Percentiles rank a stretch among this genome's conserved stretches.
phyloP scores from a whole-genome alignment of 1,284 basidiomycete species.

The Schizophyllum commune region DNA sequence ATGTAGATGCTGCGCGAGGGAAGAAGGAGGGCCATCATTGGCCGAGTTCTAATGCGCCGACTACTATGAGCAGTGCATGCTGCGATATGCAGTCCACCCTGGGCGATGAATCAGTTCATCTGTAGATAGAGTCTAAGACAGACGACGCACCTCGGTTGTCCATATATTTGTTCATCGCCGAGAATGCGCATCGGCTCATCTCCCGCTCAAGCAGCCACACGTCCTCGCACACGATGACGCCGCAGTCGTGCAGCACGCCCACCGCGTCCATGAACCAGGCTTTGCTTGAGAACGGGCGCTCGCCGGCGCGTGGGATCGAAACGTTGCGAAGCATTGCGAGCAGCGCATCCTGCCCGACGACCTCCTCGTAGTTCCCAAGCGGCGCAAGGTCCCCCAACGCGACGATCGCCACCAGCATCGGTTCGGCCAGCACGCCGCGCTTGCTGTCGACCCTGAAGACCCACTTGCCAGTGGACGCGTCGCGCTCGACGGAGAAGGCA shows the following conservation, averaged over 20 bases:
- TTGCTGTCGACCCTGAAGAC: slow-evolving; percentile 27
- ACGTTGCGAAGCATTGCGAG: slow-evolving; percentile 33
- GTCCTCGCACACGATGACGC: slow-evolving; percentile 37
- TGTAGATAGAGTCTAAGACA: neutral
- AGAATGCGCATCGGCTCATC: slow-evolving; percentile 34
- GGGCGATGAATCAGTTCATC: slow-evolving; percentile 1
- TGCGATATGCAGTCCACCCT: slow-evolving; percentile 25
- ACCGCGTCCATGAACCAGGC: slow-evolving; percentile 40
- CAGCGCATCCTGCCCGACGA: slow-evolving; percentile 31
- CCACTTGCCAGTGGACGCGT: slow-evolving; percentile 24
- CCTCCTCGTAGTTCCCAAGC: slow-evolving; percentile 32
- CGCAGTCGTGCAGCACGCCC: slow-evolving; percentile 35
- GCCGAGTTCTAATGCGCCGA: no score
- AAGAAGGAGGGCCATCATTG: no score
- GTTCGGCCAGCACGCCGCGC: slow-evolving; percentile 27
- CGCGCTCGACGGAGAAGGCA: slow-evolving; percentile 32
- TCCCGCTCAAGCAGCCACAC: slow-evolving; percentile 37
- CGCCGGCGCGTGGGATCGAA: slow-evolving; percentile 23
- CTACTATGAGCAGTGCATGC: slow-evolving; percentile 19
- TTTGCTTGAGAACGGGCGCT: slow-evolving; percentile 31
- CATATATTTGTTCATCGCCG: slow-evolving; percentile 38
- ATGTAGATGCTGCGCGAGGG: no score
- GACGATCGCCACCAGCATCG: slow-evolving; percentile 34
- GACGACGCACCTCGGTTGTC: slow-evolving; percentile 30
- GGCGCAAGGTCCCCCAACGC: slow-evolving; percentile 30